These are phyloP conservation scores for Silene noctiflora DNA, from an alignment of 179 eudicot species.

Conservation along the genomic window DNA sequence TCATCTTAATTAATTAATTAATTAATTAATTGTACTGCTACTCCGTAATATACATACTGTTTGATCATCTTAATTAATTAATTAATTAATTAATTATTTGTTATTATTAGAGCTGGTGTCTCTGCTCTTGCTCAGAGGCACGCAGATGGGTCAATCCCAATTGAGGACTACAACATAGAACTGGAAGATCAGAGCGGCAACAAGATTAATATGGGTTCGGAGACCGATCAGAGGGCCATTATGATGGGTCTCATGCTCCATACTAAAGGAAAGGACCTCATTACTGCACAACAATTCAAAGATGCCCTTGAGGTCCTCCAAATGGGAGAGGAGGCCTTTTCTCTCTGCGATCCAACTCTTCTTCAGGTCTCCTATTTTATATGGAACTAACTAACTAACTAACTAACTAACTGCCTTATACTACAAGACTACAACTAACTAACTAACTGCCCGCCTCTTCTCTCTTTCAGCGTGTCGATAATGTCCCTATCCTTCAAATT, in stretches of 20 bases:
- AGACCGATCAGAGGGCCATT: constrained; percentile 82
- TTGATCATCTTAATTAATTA: too few relatives aligned
- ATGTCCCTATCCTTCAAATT: constrained; percentile 81
- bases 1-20: too few relatives aligned
- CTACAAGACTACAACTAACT: too few relatives aligned
- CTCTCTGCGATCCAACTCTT: constrained; percentile 62
- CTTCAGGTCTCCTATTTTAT: constrained; percentile 83
- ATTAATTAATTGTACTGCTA: too few relatives aligned
- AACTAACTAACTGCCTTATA: too few relatives aligned
- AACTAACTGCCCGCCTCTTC: background rate
- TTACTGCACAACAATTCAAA: constrained; percentile 46
- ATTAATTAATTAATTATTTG: too few relatives aligned
- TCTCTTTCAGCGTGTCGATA: constrained; percentile 59
- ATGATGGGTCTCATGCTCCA: constrained; percentile 99
- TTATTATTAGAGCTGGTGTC: constrained; percentile 58
- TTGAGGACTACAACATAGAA: constrained; percentile 80
- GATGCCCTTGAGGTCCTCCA: constrained; percentile 86
- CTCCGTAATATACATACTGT: too few relatives aligned
- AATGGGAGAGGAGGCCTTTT: constrained; percentile 96
- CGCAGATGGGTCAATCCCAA: constrained; percentile 82
- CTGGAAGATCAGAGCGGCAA: constrained; percentile 88
- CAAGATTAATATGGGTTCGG: constrained; percentile 65
- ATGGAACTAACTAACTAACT: too few relatives aligned
- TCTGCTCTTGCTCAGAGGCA: constrained; percentile 68
- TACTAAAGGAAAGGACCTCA: constrained; percentile 63